Evolutionary conservation across 306 rosid genomes (phyloP), one percentile per base, ranked within the genome.

Genomic region (Senna siamea): DNA sequence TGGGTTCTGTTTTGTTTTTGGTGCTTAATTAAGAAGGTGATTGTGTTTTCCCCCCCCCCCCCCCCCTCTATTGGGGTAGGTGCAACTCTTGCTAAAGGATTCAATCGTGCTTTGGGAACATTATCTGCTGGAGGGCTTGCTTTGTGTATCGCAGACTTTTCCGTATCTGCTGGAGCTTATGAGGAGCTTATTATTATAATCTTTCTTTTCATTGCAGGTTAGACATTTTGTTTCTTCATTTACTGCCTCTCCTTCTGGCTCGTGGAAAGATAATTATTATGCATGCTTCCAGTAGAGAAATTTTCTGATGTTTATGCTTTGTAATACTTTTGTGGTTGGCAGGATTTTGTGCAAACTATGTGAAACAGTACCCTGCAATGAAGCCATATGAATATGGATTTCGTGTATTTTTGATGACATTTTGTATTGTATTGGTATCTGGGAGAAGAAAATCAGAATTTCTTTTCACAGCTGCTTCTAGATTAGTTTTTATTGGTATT

Each of bases 81-180:
- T 40, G 91, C 93, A 38, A 88, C 96, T 6, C 87, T 90, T 70
- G 86, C 61, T 83, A 90, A 86, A 79, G 96, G 96, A 6, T 83
- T 88, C 67, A 90, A 90, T 81, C 91, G 96, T 20, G 96, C 87
- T 69, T 59, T 90, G 84, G 96, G 96, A 76, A 90, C 96, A 51
- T 11, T 90, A 40, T 85, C 88, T 6, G 96, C 93, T 30, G 96
- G 89, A 63, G 88, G 87, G 40, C 77, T 90, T 32, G 91, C 93
- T 77, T 30, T 88, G 44, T 83, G 84, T 34, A 86, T 90, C 35
- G 88, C 96, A 7, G 79, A 75, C 17, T n/a, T 78, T 11, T 73
- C 89, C 6, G 19, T 79, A 6, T 44, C 17, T 18, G 75, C 88
- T 62, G 88, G 81, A 56, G 23, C 71, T 10, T 79, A 72, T 5